Evolutionary conservation across 331 rosid species (phyloP), one percentile per base, ranked within the genome.

Genomic region (Malus hybrid): DNA sequence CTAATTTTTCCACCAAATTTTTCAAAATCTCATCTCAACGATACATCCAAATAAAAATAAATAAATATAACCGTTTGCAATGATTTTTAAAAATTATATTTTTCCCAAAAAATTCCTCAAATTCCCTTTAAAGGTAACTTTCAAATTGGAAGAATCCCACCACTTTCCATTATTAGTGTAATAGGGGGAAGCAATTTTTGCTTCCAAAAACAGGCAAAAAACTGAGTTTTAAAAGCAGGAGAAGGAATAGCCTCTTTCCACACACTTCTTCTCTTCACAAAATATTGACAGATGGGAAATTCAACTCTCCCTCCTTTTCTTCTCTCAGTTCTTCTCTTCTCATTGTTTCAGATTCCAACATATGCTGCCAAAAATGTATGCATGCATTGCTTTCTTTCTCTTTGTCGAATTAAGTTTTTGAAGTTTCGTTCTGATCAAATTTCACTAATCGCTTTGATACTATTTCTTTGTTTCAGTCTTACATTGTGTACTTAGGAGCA

Each of bases 401-500:
- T 16, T 44, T 4, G 12, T 31, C 15, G 7, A 3, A n/a, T 44
- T 7, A 8, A 64, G 3, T 33, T 29, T 13, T 48, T 10, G 33
- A 46, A 54, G 31, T 68, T 57, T 18, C 10, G 1, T 0, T 54
- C 18, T 59, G n/a, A 10, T 44, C 5, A 29, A 13, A 59, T 7
- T 1, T 18, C 63, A 66, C 56, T 75, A 44, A 73, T 50, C 24
- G 44, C 50, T 32, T 42, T 39, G 6, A 22, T 7, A 7, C 60
- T 65, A 24, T 28, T 8, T 8, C 39, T 59, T 22, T 77, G n/a
- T 12, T 73, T 61, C 80, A 87, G 88, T 82, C 90, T 32, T 87
- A 87, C 52, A 74, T 87, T 36, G 90, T 87, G 24, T 87, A 87
- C 78, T 67, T 87, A 71, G 90, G 90, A 82, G 31, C 78, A 7